These are phyloP conservation scores for Canariomyces notabilis DNA, from an alignment of 2,329 filamentous ascomycete species.

Conservation along the genomic window DNA sequence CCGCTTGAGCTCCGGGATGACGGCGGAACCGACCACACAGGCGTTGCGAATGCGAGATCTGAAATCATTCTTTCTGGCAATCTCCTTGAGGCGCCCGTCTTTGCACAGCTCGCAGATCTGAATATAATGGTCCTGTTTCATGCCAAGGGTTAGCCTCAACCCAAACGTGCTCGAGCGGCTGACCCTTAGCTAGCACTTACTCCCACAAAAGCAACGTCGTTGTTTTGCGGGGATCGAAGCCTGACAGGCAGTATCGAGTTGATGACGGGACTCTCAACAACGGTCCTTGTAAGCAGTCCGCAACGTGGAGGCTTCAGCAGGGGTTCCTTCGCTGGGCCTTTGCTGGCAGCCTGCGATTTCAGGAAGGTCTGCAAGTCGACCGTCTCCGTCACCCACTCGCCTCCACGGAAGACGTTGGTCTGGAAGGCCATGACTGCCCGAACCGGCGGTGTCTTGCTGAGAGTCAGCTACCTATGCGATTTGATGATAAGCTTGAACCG, in stretches of 20 bases:
- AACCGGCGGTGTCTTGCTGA: not conserved
- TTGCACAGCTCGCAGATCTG: slow-evolving; percentile 70
- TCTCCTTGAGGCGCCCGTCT: slow-evolving; percentile 66
- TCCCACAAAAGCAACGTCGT: slow-evolving; percentile 84
- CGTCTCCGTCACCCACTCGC: slow-evolving; percentile 53
- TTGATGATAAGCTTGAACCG: no score
- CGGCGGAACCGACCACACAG: slow-evolving; percentile 60
- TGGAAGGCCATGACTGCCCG: slow-evolving; percentile 44
- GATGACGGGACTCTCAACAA: slow-evolving; percentile 69
- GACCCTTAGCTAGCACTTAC: slow-evolving; percentile 45
- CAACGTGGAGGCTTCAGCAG: slow-evolving; percentile 45
- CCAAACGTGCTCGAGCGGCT: no score
- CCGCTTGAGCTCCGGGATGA: slow-evolving; percentile 28
- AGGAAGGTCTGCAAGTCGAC: slow-evolving; percentile 42
- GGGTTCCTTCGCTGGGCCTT: slow-evolving; percentile 28
- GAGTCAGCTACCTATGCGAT: not conserved
- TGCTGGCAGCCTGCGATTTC: slow-evolving; percentile 33
- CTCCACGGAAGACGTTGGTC: slow-evolving; percentile 49
- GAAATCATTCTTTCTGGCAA: slow-evolving; percentile 77
- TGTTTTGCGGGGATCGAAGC: slow-evolving; percentile 62
- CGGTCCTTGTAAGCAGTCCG: slow-evolving; percentile 73
- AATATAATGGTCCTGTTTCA: slow-evolving; percentile 63
- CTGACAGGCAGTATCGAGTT: slow-evolving; percentile 76
- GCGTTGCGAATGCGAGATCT: slow-evolving; percentile 73
- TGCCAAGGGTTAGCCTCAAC: slow-evolving; percentile 13